Evolutionary conservation across 2,329 filamentous ascomycete genomes (phyloP), one percentile per base, ranked within the genome.

Genomic region (Colletotrichum graminicola): DNA sequence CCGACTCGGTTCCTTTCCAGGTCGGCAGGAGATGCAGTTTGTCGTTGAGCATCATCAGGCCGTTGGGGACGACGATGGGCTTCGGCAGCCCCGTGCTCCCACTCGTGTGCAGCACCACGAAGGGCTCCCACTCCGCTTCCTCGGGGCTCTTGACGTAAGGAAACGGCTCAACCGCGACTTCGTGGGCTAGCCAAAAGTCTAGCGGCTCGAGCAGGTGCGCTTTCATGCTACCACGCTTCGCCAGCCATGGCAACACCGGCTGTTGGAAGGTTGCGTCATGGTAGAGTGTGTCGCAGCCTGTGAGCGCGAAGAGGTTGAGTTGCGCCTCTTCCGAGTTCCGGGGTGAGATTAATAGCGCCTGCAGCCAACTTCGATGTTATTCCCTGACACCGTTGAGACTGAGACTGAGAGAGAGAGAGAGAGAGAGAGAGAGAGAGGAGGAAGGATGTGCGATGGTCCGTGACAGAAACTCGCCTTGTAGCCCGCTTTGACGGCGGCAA

Each of bases 81-180:
- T 84, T 85, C 0, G 84, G 84, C 2, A 84, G 76, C 1, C 84
- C 84, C 0, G 84, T 85, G 56, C 80, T 83, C 21, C 84, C 84
- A 60, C 82, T 84, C 1, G 84, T 85, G 74, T 86, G 84, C 14
- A 85, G 74, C 1, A 85, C 77, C 3, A 80, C 47, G 4, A 82
- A 61, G 0, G 84, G 83, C 2, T 85, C 82, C 78, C 80, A 82
- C 66, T 80, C 76, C 0, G 79, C 82, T 56, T 84, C 75, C 11
- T 83, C 81, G 47, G 80, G 84, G 0, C 79, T 79, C 75, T 80
- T 82, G 36, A 75, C 63, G 74, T 83, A 85, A 0, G 81, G 80
- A 41, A 80, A 78, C n/a, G 75, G 77, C 47, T 51, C 47, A 16
- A 78, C 74, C 1, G 80, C 75, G 2, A 78, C 75, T 3, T 81